phyloP scores from a whole-genome alignment of 805 yeast genomes.

The Candida chauliodis region DNA sequence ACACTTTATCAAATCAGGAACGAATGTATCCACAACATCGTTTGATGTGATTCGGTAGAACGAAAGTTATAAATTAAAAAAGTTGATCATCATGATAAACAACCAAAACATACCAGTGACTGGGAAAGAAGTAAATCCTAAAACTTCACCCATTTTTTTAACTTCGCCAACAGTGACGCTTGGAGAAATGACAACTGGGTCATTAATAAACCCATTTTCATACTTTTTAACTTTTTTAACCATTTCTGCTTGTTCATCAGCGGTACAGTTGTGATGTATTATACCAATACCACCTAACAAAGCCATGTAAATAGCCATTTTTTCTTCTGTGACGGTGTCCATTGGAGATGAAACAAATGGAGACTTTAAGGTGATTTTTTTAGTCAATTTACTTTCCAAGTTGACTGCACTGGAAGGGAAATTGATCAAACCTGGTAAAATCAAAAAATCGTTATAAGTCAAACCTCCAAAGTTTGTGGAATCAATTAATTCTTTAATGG shows the following conservation, averaged over 20 bases:
- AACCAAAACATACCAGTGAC: constrained; percentile 86
- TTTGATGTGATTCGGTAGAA: constrained; percentile 97
- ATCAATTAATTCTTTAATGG: constrained; percentile 82
- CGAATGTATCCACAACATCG: constrained; percentile 84
- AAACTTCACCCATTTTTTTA: constrained; percentile 59
- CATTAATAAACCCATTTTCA: constrained; percentile 96
- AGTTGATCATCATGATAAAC: constrained; percentile 51
- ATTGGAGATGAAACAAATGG: constrained; percentile 98
- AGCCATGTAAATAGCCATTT: constrained; percentile 98
- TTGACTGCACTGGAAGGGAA: constrained; percentile 78
- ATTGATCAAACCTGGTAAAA: constrained; percentile 90
- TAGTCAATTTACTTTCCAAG: constrained; percentile 85
- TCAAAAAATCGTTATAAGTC: constrained; percentile 93
- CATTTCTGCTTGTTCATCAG: constrained; percentile 98
- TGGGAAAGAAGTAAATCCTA: constrained; percentile 97
- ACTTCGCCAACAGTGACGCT: constrained; percentile 75
- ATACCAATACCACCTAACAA: constrained; percentile 98
- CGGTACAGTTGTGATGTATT: constrained; percentile 93
- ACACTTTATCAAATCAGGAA: constrained; percentile 6
- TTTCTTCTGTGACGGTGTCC: constrained; percentile 98
- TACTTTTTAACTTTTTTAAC: constrained; percentile 93
- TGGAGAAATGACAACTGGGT: constrained; percentile 81
- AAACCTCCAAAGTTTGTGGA: constrained; percentile 89
- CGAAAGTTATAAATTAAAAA: constrained; percentile 81
- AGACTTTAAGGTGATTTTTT: constrained; percentile 83